phyloP scores from a whole-genome alignment of 23 red algal species.

The Gracilaria gracilis region DNA sequence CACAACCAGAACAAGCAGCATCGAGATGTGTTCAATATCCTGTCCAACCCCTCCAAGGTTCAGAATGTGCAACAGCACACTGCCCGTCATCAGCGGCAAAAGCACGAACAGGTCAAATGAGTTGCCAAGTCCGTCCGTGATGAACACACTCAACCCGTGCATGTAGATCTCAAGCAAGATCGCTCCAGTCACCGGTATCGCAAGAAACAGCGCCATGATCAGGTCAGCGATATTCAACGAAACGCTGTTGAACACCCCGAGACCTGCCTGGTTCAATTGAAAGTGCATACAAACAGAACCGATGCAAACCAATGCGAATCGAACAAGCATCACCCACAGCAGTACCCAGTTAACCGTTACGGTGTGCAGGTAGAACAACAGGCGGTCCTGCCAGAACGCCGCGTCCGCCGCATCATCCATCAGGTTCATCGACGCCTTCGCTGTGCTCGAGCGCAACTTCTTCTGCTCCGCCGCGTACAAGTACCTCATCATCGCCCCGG shows the following conservation, averaged over 20 bases:
- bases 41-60: conserved; percentile 52
- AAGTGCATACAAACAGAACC: conserved; percentile 45
- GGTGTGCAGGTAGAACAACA: conserved; percentile 75
- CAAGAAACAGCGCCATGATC: conserved; percentile 24
- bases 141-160: conserved; percentile 43
- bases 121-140: conserved; percentile 59
- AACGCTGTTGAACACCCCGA: conserved; percentile 53
- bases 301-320: conserved; percentile 62
- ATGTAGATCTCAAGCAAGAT: conserved; percentile 69
- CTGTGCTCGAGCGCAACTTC: conserved; percentile 53
- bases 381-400: conserved; percentile 55
- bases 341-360: conserved; percentile 77
- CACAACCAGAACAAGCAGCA: conserved; percentile 51
- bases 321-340: conserved; percentile 69
- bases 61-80: conserved; percentile 46
- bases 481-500: conserved; percentile 74
- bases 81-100: conserved; percentile 48
- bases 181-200: conserved; percentile 66
- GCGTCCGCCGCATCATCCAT: conserved; percentile 72
- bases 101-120: conserved; percentile 75
- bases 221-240: conserved; percentile 56
- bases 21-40: conserved; percentile 37
- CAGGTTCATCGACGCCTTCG: conserved; percentile 59
- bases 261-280: conserved; percentile 35
- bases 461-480: conserved; percentile 48